Evolutionary conservation across 768 basidiomycete genomes (phyloP), one percentile per base, ranked within the genome.

Genomic region (Kwoniella heveanensis): DNA sequence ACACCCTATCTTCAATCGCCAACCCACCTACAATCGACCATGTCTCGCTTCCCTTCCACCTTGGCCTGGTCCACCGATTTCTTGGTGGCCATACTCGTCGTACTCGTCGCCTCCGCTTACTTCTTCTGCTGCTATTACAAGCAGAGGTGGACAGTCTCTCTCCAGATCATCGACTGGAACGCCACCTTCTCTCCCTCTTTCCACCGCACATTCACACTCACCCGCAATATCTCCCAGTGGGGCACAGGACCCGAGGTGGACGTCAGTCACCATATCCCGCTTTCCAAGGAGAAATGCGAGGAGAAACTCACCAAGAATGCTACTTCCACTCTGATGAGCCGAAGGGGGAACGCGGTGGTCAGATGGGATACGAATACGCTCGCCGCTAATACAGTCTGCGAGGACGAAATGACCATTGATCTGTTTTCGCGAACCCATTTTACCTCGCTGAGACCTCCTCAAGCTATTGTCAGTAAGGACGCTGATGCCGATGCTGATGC

Each of bases 341-440:
- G 49, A 29, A 24, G 19, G 49, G 49, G 49, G 6, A 50, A 50
- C 19, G 6, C 21, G 4, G 27, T 24, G 6, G 49, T 50, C 49
- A 24, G 49, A 29, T 24, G 22, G 49, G 49, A 50, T 29, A 50
- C 49, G 49, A 50, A 50, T 17, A 44, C 39, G 10, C 39, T 44
- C 17, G 17, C 39, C 3, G 39, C 39, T 19, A 44, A 53, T 21
- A 17, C 6, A 26, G 30, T 25, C 36, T 30, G 46, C 44, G 37
- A 57, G 44, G 56, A 37, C 32, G 24, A 26, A 22, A 26, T 44
- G n/a, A 7, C 54, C 26, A 46, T 56, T 44, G 54, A 56, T 26
- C 54, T 56, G 36, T 21, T 56, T 12, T 21, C 36, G 4, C 36
- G 27, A 24, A 3, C 13, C 44, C 36, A 56, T 26, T 37, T 46